Evolutionary conservation across 1,284 basidiomycete species (phyloP).

Genomic region (Jaminaea rosea): DNA sequence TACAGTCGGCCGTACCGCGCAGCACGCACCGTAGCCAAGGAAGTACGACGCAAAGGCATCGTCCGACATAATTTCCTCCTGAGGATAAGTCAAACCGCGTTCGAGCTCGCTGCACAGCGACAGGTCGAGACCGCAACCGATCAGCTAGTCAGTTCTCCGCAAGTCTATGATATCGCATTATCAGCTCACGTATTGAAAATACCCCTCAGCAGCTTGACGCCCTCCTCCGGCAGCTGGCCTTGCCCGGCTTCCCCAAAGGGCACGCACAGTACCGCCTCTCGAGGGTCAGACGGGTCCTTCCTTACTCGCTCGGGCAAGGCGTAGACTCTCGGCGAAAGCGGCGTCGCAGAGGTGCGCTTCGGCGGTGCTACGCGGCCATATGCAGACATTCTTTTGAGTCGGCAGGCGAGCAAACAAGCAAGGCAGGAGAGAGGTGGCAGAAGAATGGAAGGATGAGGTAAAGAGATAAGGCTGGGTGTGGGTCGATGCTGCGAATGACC

Average conservation of each 20-base stretch:
- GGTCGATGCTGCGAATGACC: background rate
- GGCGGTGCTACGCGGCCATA: background rate
- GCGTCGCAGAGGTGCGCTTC: background rate
- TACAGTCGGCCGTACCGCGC: no score
- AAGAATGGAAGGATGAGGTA: background rate
- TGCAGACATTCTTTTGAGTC: background rate
- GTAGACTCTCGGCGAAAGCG: background rate
- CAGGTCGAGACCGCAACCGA: no score
- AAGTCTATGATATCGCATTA: no score
- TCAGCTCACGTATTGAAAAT: constrained; percentile 20
- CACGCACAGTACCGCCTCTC: background rate
- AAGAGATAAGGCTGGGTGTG: background rate
- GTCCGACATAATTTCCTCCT: constrained; percentile 18
- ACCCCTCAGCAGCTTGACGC: background rate
- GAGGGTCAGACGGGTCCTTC: background rate
- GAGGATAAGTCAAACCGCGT: constrained; percentile 28
- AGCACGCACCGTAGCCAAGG: constrained; percentile 15
- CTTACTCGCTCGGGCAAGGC: background rate
- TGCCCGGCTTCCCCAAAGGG: background rate
- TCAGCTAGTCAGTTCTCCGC: no score
- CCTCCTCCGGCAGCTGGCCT: background rate
- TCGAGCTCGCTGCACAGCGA: constrained; percentile 17
- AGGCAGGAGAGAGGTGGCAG: background rate
- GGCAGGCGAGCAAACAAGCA: background rate
- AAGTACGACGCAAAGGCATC: constrained; percentile 28